Base-by-base conservation (phyloP, 768 basidiomycete species). In the Terana coerulea region DNA sequence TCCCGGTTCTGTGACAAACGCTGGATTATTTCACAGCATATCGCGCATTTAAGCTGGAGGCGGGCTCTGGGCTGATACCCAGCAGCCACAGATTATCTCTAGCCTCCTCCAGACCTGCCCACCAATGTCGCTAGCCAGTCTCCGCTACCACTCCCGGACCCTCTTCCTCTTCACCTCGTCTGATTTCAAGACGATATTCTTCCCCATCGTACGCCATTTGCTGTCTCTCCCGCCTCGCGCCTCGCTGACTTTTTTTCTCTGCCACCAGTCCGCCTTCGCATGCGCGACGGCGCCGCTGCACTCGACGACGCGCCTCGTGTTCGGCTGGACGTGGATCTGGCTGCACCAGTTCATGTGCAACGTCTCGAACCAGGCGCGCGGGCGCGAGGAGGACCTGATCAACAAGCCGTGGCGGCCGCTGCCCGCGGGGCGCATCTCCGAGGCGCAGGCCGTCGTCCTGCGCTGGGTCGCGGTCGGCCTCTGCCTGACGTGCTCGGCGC, bases 381-480 rank as follows among this genome's bases (percentile, higher is more conserved):
- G 50, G 45, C 46, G 49, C 5, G 58, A 53, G 10, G 69, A 70
- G 47, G 69, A 70, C 31, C 39, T 36, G 0, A 26, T 57, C 1
- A 70, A 70, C 52, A 65, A 68, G 37, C 64, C 66, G 1, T 62
- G 62, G 51, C 51, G 69, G 14, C 69, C 69, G 7, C 55, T 70
- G 39, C 68, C 68, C 2, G 39, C 69, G 1, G 60, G 60, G n/a
- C 64, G 63, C 10, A 62, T 70, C 36, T 51, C 61, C 9, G 10
- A 59, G 21, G 21, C 19, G 2, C 28, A 49, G 8, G 62, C 69
- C 9, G 31, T 41, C 9, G 5, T 42, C 1, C 57, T 70, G 2
- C 64, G 68, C 6, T 70, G 68, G 68, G 28, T 48, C 22, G 58
- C 65, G 29, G 41, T 64, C 2, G 60, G 59, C 15, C 19, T 61